Base-by-base conservation (phyloP, 2,329 filamentous ascomycete species). In the Paraphaeosphaeria minitans region DNA sequence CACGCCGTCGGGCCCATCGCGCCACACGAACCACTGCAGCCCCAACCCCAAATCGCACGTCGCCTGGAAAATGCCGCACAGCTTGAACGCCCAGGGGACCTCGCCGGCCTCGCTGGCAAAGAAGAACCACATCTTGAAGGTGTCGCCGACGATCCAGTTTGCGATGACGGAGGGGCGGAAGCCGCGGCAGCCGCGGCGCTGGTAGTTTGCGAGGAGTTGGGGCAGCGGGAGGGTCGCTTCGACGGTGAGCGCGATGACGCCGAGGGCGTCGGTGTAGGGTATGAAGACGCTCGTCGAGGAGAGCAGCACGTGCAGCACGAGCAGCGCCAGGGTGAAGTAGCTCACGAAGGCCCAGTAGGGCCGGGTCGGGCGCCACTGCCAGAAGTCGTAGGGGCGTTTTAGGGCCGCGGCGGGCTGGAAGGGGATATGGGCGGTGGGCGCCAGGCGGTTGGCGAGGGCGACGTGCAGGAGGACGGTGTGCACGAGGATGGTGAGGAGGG, bases 151-250 rank as follows among this genome's bases (percentile, higher is more conserved):
- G 54, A 96, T 80, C 91, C 91, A 96, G 74, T 88, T 92, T 29
- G 82, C 85, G 58, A 95, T 80, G 4, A 96, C 88, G 7, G 88
- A 92, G 12, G 92, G 72, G 16, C 91, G 84, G 77, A 96, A 92
- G 6, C 91, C 91, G 74, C 87, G 89, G 80, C 89, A 92, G 1
- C 90, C 92, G 59, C 84, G 82, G 4, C 85, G 83, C 35, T 85
- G 84, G 62, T 84, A 81, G 73, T 95, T 95, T 45, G 89, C 80
- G 50, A 91, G 71, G 31, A 95, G 88, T 77, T 96, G 91, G 0
- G 91, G 91, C 12, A 95, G 81, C 3, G 91, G 91, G 27, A 96
- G 84, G n/a, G 87, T 90, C 8, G 91, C 91, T 77, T 96, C 91
- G 56, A 94, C 85, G 3, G 87, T 85, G 14, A 95, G 85, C 3